phyloP scores from a whole-genome alignment of 441 rosid species.

The Melastoma candidum region DNA sequence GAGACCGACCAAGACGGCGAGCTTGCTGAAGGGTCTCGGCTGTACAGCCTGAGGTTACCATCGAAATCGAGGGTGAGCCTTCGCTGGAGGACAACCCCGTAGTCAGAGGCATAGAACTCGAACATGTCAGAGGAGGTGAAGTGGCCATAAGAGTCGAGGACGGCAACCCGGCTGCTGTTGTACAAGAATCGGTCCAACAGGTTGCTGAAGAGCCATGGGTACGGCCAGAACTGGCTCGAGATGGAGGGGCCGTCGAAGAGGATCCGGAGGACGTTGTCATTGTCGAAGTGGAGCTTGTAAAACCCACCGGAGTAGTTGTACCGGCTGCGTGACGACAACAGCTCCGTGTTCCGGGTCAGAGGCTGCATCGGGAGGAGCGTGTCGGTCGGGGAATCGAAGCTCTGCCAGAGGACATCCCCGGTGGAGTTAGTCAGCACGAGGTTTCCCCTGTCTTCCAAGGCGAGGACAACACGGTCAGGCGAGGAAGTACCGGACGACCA shows the following conservation, averaged over 20 bases:
- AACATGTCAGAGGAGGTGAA: constrained; percentile 10
- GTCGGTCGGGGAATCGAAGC: constrained; percentile 14
- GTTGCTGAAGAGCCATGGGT: not conserved
- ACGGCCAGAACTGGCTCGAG: constrained; percentile 10
- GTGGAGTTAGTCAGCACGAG: constrained; percentile 2
- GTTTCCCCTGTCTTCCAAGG: constrained; percentile 7
- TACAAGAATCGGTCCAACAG: not conserved
- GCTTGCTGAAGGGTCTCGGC: not conserved
- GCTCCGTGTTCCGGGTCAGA: constrained; percentile 3
- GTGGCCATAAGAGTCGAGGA: constrained; percentile 8
- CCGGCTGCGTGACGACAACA: constrained; percentile 11
- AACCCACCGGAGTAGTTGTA: constrained; percentile 11
- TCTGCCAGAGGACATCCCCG: constrained; percentile 11
- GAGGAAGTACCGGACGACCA: constrained; percentile 7
- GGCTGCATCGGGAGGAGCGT: constrained; percentile 14
- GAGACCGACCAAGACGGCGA: constrained; percentile 1
- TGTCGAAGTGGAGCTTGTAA: constrained; percentile 7
- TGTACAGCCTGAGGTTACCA: constrained; percentile 14
- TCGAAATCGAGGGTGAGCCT: constrained; percentile 12
- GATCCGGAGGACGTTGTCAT: constrained; percentile 10
- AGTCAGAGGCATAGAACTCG: constrained; percentile 8
- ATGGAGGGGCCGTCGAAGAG: constrained; percentile 5
- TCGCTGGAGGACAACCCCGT: constrained; percentile 7
- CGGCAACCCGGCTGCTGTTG: constrained; percentile 12
- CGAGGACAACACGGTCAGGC: not conserved